Evolutionary conservation across 179 eudicot species (phyloP).

Genomic region (Beta corolliflora): DNA sequence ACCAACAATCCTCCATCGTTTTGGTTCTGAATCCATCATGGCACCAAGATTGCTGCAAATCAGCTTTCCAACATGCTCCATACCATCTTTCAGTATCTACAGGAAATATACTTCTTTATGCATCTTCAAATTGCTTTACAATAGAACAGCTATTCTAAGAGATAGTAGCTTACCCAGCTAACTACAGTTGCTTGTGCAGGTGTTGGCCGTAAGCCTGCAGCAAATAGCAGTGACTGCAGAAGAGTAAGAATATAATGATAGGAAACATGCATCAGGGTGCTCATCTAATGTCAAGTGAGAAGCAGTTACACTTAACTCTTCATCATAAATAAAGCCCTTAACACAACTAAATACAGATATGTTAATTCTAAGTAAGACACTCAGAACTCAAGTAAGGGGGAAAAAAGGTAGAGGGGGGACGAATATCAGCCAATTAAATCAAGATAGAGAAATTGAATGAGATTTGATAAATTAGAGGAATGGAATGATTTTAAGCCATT

Average conservation of each 20-base stretch:
- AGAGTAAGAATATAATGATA: conserved; percentile 48
- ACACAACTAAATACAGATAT: neutral
- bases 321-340: neutral
- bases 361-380: neutral
- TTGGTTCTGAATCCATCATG: conserved; percentile 98
- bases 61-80: conserved; percentile 96
- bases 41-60: conserved; percentile 97
- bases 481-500: neutral
- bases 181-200: conserved; percentile 99
- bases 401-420: neutral
- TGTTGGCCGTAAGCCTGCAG: conserved; percentile 99
- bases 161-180: conserved; percentile 79
- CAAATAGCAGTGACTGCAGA: conserved; percentile 97
- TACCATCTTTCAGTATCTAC: conserved; percentile 93
- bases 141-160: conserved; percentile 6
- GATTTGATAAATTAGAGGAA: neutral
- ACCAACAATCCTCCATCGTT: conserved; percentile 97
- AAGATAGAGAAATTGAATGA: neutral
- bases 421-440: neutral
- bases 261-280: conserved; percentile 12
- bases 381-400: neutral
- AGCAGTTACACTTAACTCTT: neutral
- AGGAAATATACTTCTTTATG: conserved; percentile 9
- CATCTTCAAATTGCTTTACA: conserved; percentile 5
- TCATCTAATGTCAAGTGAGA: neutral